Evolutionary conservation across 2,329 filamentous ascomycete genomes (phyloP), one percentile per base, ranked within the genome.

Genomic region (Aspergillus fumigatiaffinis): DNA sequence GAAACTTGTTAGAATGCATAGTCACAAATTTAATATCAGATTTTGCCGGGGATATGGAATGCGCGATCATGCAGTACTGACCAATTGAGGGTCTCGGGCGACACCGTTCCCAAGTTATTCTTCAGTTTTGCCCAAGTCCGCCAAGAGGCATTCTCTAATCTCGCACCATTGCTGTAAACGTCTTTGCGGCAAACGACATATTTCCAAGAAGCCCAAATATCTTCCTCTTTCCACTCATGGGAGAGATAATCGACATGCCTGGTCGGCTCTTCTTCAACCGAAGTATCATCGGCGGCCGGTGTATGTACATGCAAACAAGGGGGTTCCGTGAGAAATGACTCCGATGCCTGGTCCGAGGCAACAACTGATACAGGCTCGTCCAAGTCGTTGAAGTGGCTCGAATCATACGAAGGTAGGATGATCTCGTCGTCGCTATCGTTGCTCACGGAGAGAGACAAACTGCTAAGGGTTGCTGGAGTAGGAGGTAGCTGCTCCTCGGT

Each of bases 161-260:
- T 83, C 35, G 87, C 87, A 38, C 89, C 85, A 72, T 97, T 93
- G 65, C 85, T 87, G 63, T 95, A 95, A 53, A 90, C 84, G 58
- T 86, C 86, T 66, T 88, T 83, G 67, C 91, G 89, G 28, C 89
- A 87, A 17, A 92, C 87, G 66, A 97, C 91, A 71, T 96, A 94
- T 70, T 92, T 87, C 94, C 94, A 97, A 1, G 93, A 97, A 5
- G 90, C 88, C 92, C 92, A 97, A 26, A 97, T 95, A 74, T 99
- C 93, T 73, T 97, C 92, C 75, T 97, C 92, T 61, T 84, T 86
- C 91, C 93, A 96, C 60, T 93, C 86, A 70, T 97, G 90, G 20
- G 92, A 96, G 50, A 97, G 83, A 71, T 96, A 96, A 76, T 96
- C 92, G n/a, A 96, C 92, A 75, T 96, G 91, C 63, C 91, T 83